Base-by-base conservation (phyloP, 2,329 filamentous ascomycete species). In the Dothiorella sarmentorum region DNA sequence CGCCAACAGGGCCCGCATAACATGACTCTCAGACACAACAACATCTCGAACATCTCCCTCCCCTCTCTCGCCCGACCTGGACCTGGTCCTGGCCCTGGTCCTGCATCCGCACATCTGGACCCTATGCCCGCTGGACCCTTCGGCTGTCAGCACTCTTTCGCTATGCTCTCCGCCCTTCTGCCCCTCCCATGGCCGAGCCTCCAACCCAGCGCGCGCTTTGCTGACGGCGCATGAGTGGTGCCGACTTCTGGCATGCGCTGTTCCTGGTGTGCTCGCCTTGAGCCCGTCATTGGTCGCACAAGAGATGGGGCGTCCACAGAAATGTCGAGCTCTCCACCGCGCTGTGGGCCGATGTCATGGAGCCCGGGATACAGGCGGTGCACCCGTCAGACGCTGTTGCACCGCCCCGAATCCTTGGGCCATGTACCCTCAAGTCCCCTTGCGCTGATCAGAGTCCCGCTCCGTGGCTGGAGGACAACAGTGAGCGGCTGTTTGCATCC, bases 311-410 rank as follows among this genome's bases (percentile, higher is more conserved):
- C 49, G 49, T 20, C 49, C 49, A 53, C 33, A 53, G 33, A 51
- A 20, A 47, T 5, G 45, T 27, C 45, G 45, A n/a, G 24, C 27
- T 18, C 29, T 17, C 17, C 20, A 11, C n/a, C 10, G 47, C 20
- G 15, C 47, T 37, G 47, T 51, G 20, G 47, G 47, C 33, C 47
- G 47, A 51, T 51, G 47, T 51, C 47, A 51, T 51, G 27, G 43
- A 18, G 43, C 9, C 31, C 47, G 20, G 47, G 47, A 37, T 51
- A 31, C 18, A 15, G 15, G 15, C 33, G 33, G 7, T 37, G 33
- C 33, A n/a, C n/a, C n/a, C n/a, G 49, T 53, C 49, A 53, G 49
- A 53, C 49, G 33, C 35, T 27, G 49, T 58, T 58, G 56, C 56
- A 58, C 56, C 44, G 56, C 56, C 56, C 44, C 56, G 52, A 35